These are phyloP conservation scores for Chalciporus pseudorubinellus DNA, from an alignment of 768 basidiomycete genomes.

Conservation along the genomic window DNA sequence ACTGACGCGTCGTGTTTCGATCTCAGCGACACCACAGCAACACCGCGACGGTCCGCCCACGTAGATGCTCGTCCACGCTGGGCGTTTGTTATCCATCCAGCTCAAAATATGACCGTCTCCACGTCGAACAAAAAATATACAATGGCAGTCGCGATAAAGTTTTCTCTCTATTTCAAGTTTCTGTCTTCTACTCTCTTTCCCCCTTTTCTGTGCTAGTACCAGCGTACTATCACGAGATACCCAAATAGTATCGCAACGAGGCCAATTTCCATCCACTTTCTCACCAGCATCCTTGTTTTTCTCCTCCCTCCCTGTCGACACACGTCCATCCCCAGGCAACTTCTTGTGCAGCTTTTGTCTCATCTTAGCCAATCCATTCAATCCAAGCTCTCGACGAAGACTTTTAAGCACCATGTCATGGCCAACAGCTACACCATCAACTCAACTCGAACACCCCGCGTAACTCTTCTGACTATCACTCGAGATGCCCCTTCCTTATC, in stretches of 20 bases:
- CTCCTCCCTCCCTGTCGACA: too few relatives aligned
- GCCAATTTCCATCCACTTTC: not conserved
- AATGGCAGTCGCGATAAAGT: too few relatives aligned
- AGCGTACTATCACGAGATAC: not conserved
- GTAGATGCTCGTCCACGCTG: too few relatives aligned
- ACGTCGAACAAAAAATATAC: not conserved
- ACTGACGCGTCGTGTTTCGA: constrained; percentile 4
- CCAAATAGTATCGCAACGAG: not conserved
- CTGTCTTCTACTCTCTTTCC: too few relatives aligned
- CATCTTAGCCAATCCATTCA: too few relatives aligned
- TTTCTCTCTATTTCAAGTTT: too few relatives aligned
- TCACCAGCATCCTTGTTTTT: not conserved
- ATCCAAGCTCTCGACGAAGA: not conserved
- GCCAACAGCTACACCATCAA: too few relatives aligned
- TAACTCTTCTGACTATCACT: not conserved
- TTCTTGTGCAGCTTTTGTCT: not conserved
- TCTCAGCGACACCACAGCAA: not conserved
- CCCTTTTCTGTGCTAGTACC: too few relatives aligned
- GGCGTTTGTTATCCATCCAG: not conserved
- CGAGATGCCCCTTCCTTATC: not conserved
- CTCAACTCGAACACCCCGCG: not conserved
- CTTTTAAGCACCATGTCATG: not conserved
- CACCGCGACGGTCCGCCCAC: too few relatives aligned
- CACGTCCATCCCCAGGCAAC: not conserved
- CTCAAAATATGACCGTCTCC: not conserved